Evolutionary conservation across 2,329 filamentous ascomycete species (phyloP), one percentile per base, ranked within the genome.

Genomic region (Fusarium sp.): DNA sequence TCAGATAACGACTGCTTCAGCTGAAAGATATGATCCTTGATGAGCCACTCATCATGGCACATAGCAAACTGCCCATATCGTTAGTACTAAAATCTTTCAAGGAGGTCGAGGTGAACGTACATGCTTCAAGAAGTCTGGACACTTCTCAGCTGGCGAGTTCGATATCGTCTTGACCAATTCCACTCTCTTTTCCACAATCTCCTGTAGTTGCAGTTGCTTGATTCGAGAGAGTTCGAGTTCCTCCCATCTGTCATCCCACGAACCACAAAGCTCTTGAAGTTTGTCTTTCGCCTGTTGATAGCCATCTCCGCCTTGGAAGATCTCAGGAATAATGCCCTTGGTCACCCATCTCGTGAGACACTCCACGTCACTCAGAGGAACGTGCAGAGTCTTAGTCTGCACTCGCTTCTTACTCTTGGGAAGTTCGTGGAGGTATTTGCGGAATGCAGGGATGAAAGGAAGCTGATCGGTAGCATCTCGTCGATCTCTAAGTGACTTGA

Each of bases 11-110:
- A 88, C 79, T 94, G 92, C 70, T 95, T 94, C 67, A 99, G 87
- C 70, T 95, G 91, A 20, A 91, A 90, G 77, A 99, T 98, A 77
- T 97, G 95, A 81, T 98, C 95, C 81, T 96, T 94, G 81, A 99
- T 94, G 52, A 97, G 88, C 95, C 96, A 98, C 83, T 98, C 94
- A 79, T 98, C 94, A 79, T 99, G 95, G 79, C 95, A 94, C 93
- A 98, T 97, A 71, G 95, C 93, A 80, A 96, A 98, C 93, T 96
- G 60, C 9, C 86, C 13, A 18, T 5, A 89, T 90, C 1, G 84
- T 88, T 56, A 75, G 68, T 67, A 61, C 7, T 9, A 8, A 63
- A 62, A 39, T 73, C 7, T 34, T 20, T 32, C 18, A 42, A 1
- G 20, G 15, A 34, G 18, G 39, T 6, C 4, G 28, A 10, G 14